Evolutionary conservation across 257 asterid genomes (phyloP).

Genomic region (Solanum piurae): DNA sequence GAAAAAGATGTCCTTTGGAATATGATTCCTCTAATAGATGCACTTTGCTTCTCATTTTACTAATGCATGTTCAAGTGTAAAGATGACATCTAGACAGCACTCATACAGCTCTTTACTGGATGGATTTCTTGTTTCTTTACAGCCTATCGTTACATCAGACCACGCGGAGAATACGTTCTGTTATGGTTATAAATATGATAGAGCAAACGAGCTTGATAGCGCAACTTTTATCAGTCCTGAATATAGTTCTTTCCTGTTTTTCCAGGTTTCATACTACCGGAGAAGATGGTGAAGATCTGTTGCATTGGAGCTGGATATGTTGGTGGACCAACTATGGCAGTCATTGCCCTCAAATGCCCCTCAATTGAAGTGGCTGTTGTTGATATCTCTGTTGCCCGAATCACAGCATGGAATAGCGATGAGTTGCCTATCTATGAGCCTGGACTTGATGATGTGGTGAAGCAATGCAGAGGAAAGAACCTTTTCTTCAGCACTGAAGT

Average conservation of each 20-base stretch:
- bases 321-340: conserved; percentile 47
- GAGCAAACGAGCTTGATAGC: not conserved
- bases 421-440: conserved; percentile 62
- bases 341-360: conserved; percentile 40
- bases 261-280: not conserved
- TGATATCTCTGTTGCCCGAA: conserved; percentile 35
- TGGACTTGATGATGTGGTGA: conserved; percentile 54
- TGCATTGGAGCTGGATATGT: conserved; percentile 48
- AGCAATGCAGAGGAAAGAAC: conserved; percentile 50
- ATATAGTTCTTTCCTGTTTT: not conserved
- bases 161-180: not conserved
- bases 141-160: not conserved
- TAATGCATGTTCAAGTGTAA: not conserved
- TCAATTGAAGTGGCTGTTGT: conserved; percentile 37
- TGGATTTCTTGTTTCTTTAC: not conserved
- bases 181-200: not conserved
- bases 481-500: conserved; percentile 47
- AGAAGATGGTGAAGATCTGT: conserved; percentile 34
- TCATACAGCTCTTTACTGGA: not conserved
- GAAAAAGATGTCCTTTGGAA: not conserved
- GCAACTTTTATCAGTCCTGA: not conserved
- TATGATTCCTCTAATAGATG: not conserved
- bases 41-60: not conserved
- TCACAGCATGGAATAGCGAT: conserved; percentile 44
- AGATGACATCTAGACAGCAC: not conserved